A percentile compares a stretch with the other conserved stretches of the same genome.
Conservation (phyloP, 306 rosid species). For the Fagus crenata region DNA sequence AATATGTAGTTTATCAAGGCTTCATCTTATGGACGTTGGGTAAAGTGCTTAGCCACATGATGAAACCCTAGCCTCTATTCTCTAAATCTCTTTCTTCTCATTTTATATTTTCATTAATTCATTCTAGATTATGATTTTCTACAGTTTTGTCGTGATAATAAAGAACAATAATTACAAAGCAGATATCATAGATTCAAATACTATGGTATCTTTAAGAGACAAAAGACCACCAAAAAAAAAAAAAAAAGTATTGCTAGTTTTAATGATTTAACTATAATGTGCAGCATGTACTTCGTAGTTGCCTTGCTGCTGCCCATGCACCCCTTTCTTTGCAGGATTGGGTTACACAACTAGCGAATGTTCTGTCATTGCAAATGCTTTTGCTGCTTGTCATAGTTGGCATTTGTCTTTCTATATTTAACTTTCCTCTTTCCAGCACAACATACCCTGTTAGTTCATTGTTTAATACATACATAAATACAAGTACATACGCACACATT, state of each 20-base stretch:
- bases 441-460: constrained; percentile 49
- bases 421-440: constrained; percentile 74
- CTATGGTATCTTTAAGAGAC: no score
- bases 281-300: constrained; percentile 51
- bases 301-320: constrained; percentile 60
- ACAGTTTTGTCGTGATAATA: no score
- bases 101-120: no score
- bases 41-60: no score
- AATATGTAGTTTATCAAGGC: no score
- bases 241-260: constrained; percentile 36
- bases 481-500: constrained; percentile 29
- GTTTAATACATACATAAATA: constrained; percentile 28
- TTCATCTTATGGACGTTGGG: no score
- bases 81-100: no score
- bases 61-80: no score
- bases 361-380: constrained; percentile 38
- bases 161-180: no score
- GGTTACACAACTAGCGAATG: constrained; percentile 36
- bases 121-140: no score
- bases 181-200: no score
- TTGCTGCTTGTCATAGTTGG: constrained; percentile 52
- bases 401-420: constrained; percentile 50
- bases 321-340: constrained; percentile 38
- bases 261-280: constrained; percentile 36
- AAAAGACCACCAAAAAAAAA: no score